These are phyloP conservation scores for Huntiella decipiens DNA, from an alignment of 2,329 filamentous ascomycete species.

Conservation along the genomic window DNA sequence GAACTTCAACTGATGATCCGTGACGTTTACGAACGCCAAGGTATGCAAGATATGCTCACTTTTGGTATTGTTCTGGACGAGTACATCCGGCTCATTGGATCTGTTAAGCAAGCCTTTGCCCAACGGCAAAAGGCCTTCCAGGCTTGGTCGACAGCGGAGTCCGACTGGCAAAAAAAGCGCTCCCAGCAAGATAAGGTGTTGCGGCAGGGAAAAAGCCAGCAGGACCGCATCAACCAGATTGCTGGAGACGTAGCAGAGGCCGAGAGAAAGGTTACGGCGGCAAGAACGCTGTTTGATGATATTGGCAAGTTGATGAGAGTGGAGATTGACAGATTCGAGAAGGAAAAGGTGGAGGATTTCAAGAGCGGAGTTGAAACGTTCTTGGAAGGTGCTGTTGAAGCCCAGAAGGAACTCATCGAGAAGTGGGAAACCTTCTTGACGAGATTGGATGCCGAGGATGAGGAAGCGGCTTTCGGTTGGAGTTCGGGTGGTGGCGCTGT, in stretches of 20 bases:
- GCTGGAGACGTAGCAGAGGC: slow-evolving; percentile 87
- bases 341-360: slow-evolving; percentile 97
- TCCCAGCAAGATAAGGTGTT: slow-evolving; percentile 83
- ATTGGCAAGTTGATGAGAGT: slow-evolving; percentile 86
- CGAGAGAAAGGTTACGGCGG: slow-evolving; percentile 81
- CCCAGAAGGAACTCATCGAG: slow-evolving; percentile 86
- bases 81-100: slow-evolving; percentile 89
- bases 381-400: slow-evolving; percentile 88
- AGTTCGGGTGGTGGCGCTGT: slow-evolving; percentile 36
- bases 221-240: slow-evolving; percentile 84
- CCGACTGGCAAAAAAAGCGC: slow-evolving; percentile 79
- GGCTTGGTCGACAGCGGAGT: slow-evolving; percentile 80
- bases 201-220: slow-evolving; percentile 83
- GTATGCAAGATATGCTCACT: slow-evolving; percentile 88
- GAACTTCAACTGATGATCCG: slow-evolving; percentile 86
- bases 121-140: slow-evolving; percentile 94
- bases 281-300: slow-evolving; percentile 79
- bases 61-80: slow-evolving; percentile 96
- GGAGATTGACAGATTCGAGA: slow-evolving; percentile 85
- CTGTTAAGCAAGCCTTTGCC: slow-evolving; percentile 78
- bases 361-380: slow-evolving; percentile 97
- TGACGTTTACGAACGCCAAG: slow-evolving; percentile 90
- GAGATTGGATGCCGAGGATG: slow-evolving; percentile 86
- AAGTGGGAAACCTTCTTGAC: slow-evolving; percentile 97
- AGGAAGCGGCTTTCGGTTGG: slow-evolving; percentile 49